Percentiles rank a stretch among this genome's conserved stretches.
Conservation (phyloP, 768 basidiomycete species). For the Suillus discolor region DNA sequence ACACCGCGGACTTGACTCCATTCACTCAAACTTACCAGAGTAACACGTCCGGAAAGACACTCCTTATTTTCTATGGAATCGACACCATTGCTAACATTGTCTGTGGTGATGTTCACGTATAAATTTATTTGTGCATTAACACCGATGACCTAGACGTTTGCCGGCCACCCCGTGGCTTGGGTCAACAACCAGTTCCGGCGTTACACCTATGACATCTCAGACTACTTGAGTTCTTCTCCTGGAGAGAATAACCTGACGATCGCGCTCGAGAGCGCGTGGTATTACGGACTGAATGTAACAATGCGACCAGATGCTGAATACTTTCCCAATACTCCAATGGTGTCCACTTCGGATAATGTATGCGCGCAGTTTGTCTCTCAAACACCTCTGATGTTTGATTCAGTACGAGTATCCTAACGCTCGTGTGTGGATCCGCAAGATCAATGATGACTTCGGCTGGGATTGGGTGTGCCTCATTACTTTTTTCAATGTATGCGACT, state of each 20-base stretch:
- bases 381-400: neutral
- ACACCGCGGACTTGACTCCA: constrained; percentile 54
- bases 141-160: constrained; percentile 41
- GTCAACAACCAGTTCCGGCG: constrained; percentile 61
- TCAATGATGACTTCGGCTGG: constrained; percentile 60
- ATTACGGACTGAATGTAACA: constrained; percentile 57
- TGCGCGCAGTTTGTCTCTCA: constrained; percentile 9
- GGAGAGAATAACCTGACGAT: constrained; percentile 47
- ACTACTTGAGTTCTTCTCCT: constrained; percentile 36
- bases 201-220: constrained; percentile 53
- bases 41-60: constrained; percentile 29
- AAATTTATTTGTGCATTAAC: neutral
- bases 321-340: constrained; percentile 34
- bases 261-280: constrained; percentile 53
- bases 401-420: constrained; percentile 55
- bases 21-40: constrained; percentile 33
- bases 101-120: constrained; percentile 18
- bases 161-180: constrained; percentile 55
- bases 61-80: constrained; percentile 58
- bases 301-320: constrained; percentile 48
- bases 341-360: constrained; percentile 33
- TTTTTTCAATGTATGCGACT: neutral
- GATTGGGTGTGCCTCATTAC: constrained; percentile 47
- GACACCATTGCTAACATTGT: constrained; percentile 62
- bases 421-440: constrained; percentile 52